Evolutionary conservation across 208 protist species (phyloP).

Genomic region (Spironucleus salmonicida): DNA sequence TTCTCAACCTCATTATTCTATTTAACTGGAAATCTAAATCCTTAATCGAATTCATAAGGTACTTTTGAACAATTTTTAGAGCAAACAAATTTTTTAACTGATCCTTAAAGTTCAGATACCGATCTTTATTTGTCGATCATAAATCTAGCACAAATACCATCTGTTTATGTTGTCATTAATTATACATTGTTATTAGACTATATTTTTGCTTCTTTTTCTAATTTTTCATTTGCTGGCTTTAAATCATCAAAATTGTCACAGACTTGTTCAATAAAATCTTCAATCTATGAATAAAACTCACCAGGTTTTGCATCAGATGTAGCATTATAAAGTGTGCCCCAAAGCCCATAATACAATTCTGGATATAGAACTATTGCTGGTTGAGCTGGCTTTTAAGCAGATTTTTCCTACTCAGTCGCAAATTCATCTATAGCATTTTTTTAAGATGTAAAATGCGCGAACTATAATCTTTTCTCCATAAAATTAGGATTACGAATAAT

Average conservation of each 20-base stretch:
- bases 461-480: neutral
- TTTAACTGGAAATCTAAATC: conserved; percentile 8
- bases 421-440: neutral
- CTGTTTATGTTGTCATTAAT: neutral
- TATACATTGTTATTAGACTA: conserved; percentile 5
- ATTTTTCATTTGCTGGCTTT: conserved; percentile 10
- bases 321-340: conserved; percentile 9
- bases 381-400: neutral
- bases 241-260: neutral
- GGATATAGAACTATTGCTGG: neutral
- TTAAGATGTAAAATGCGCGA: neutral
- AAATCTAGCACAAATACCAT: neutral
- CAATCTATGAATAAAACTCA: neutral
- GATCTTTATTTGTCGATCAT: neutral
- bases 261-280: neutral
- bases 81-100: neutral
- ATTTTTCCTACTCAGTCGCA: neutral
- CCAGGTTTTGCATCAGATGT: neutral
- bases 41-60: neutral
- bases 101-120: conserved; percentile 5
- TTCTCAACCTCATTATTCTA: too few species aligned
- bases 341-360: conserved; percentile 6
- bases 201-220: neutral
- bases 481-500: neutral
- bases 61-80: neutral